phyloP scores from a whole-genome alignment of 2,329 filamentous ascomycete genomes.

The Fusarium sp. region DNA sequence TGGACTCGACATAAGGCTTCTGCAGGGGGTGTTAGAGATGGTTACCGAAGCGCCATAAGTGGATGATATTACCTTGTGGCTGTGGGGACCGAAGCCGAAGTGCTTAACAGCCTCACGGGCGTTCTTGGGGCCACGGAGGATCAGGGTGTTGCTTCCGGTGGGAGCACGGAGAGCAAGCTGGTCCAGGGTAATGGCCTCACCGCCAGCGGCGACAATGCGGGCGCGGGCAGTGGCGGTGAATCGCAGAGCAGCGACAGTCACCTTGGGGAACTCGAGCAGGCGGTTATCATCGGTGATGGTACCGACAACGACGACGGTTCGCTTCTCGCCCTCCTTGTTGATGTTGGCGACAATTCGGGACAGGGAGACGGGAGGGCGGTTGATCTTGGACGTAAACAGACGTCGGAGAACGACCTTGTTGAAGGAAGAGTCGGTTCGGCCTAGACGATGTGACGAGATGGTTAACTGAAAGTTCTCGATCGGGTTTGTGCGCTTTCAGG shows the following conservation, averaged over 20 bases:
- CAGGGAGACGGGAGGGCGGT: conserved; percentile 93
- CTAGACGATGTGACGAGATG: conserved; percentile 52
- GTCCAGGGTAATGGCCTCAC: conserved; percentile 94
- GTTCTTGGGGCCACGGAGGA: conserved; percentile 98
- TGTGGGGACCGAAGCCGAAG: conserved; percentile 98
- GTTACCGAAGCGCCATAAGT: neutral
- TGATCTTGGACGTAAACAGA: conserved; percentile 98
- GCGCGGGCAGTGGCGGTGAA: conserved; percentile 97
- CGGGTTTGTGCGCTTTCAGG: neutral
- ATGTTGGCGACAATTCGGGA: conserved; percentile 84
- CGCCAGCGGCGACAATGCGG: conserved; percentile 90
- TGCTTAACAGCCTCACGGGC: conserved; percentile 97
- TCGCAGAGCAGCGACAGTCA: conserved; percentile 90
- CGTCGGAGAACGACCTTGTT: conserved; percentile 98
- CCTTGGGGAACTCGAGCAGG: conserved; percentile 87
- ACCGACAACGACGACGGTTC: conserved; percentile 93
- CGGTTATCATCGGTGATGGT: conserved; percentile 99
- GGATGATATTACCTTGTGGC: conserved; percentile 78
- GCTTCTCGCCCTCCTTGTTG: conserved; percentile 71
- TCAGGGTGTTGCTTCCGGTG: conserved; percentile 95
- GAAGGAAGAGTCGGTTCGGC: conserved; percentile 96
- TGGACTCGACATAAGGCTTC: conserved; percentile 97
- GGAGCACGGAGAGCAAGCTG: conserved; percentile 95
- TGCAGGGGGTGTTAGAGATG: conserved; percentile 53
- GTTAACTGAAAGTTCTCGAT: conserved; percentile 16